Evolutionary conservation across 192 early-diverging fungal genomes (phyloP), one percentile per base, ranked within the genome.

Genomic region (Rhizophagus sp.): DNA sequence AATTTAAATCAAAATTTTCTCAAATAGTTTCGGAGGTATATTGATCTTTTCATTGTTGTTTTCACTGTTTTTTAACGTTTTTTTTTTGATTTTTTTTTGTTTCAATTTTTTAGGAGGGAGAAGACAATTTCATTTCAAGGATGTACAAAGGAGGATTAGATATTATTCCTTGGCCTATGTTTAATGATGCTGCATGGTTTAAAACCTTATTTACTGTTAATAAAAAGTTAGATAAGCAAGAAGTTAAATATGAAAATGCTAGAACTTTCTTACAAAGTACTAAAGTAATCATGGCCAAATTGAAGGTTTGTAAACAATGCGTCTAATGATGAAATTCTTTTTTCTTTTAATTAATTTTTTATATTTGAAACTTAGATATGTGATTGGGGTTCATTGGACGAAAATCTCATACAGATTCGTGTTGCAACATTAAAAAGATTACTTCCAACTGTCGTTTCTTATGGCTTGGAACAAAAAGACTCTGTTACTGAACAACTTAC

Each of bases 71-170:
- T 57, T 4, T 17, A 19, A 19, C 4, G 10, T 39, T 10, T 24
- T n/a, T 39, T 44, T 12, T 49, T 30, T 2, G 1, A n/a, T 30
- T 30, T 30, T 30, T 30, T 30, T 30, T 30, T 30, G 30, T 30
- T 30, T 30, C 30, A 30, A 49, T 9, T 25, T 36, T 52, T 62
- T 24, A 78, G 76, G 76, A 78, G 27, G 66, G 33, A 1, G 64
- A 78, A 78, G 66, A 66, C 19, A 78, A 78, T 19, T 78, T 78
- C 30, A 78, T 78, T 27, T 50, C 76, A 49, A 66, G 39, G 27
- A 41, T 78, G 27, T 78, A 68, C 44, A 39, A 33, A 25, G 50
- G 61, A 22, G 76, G 39, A 33, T 22, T 78, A 25, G 44, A n/a
- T 62, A 78, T 78, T 67, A 30, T 47, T 10, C 76, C 76, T 9